phyloP scores from a whole-genome alignment of 352 stramenopile genomes.

The Phytophthora citricola region DNA sequence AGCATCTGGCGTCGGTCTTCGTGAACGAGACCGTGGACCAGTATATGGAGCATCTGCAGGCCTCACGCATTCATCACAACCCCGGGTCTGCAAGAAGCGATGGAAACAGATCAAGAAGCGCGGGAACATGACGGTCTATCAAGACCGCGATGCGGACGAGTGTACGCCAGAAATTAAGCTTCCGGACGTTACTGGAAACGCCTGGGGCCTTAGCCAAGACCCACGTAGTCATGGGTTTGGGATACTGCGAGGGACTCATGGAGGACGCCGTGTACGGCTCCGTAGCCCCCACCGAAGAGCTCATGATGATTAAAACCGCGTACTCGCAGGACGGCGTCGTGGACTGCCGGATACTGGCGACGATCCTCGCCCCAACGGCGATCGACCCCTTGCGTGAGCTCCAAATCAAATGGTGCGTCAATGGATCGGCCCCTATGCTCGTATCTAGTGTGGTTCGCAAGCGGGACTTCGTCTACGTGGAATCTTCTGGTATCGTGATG shows the following conservation, averaged over 20 bases:
- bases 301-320: slow-evolving; percentile 58
- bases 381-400: slow-evolving; percentile 48
- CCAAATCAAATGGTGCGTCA: slow-evolving; percentile 60
- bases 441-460: slow-evolving; percentile 50
- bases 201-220: slow-evolving; percentile 32
- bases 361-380: slow-evolving; percentile 37
- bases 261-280: slow-evolving; percentile 66
- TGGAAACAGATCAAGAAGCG: slow-evolving; percentile 46
- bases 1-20: slow-evolving; percentile 34
- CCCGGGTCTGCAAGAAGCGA: slow-evolving; percentile 30
- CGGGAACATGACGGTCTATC: slow-evolving; percentile 35
- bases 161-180: slow-evolving; percentile 36
- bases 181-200: slow-evolving; percentile 32
- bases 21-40: slow-evolving; percentile 42
- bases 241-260: slow-evolving; percentile 46
- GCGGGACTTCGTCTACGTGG: slow-evolving; percentile 61
- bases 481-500: slow-evolving; percentile 47
- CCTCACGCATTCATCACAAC: slow-evolving; percentile 5
- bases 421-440: slow-evolving; percentile 43
- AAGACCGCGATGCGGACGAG: slow-evolving; percentile 30
- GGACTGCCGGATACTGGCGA: slow-evolving; percentile 49
- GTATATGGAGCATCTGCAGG: slow-evolving; percentile 38
- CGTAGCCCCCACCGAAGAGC: slow-evolving; percentile 48
- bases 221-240: slow-evolving; percentile 42
- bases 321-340: slow-evolving; percentile 60